These are phyloP conservation scores for Syzygium aqueum DNA, from an alignment of 345 rosid species.

Conservation along the genomic window DNA sequence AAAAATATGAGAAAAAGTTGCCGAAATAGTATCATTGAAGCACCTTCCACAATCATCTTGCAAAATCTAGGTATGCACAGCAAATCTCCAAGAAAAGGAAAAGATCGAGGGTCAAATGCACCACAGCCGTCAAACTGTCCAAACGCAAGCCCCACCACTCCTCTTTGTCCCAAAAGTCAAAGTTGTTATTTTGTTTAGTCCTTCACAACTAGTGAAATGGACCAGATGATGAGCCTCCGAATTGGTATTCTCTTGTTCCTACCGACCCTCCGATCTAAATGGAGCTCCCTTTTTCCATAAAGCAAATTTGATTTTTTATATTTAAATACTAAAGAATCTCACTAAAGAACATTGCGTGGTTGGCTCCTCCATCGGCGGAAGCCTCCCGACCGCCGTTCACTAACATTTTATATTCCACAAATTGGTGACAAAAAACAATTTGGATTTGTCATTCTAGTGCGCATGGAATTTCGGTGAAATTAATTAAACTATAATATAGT, in stretches of 20 bases:
- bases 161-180: not conserved
- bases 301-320: not conserved
- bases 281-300: not conserved
- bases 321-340: not conserved
- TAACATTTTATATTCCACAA: not conserved
- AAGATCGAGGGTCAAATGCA: not conserved
- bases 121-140: not conserved
- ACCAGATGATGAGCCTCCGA: not conserved
- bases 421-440: not conserved
- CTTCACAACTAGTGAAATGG: not conserved
- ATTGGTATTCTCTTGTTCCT: not conserved
- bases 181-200: not conserved
- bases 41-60: not conserved
- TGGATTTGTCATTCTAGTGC: not conserved
- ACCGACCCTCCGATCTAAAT: not conserved
- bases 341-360: not conserved
- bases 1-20: not conserved
- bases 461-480: not conserved
- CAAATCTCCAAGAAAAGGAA: not conserved
- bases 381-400: not conserved
- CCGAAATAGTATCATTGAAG: not conserved
- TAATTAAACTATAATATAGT: not conserved
- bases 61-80: not conserved
- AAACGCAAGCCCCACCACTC: not conserved
- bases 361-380: not conserved